These are phyloP conservation scores for Alternaria ethzedia DNA, from an alignment of 2,329 filamentous ascomycete species.

Conservation along the genomic window DNA sequence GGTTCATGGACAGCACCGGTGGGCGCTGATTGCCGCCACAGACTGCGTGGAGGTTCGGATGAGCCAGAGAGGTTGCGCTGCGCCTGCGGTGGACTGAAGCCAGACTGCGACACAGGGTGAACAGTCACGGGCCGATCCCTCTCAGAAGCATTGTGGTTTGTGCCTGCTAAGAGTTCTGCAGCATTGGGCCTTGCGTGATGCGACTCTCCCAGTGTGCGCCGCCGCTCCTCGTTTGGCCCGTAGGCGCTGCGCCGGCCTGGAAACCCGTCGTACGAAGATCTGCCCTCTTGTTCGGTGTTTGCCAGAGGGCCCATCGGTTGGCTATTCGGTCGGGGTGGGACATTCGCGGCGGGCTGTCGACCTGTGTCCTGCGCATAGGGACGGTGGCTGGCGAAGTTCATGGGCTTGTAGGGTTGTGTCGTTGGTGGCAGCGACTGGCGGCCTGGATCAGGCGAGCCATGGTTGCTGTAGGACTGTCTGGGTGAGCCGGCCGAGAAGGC, in stretches of 20 bases:
- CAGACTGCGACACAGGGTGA: slow-evolving; percentile 48
- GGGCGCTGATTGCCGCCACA: slow-evolving; percentile 41
- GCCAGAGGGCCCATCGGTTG: slow-evolving; percentile 44
- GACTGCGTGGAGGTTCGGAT: slow-evolving; percentile 30
- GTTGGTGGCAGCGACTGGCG: slow-evolving; percentile 41
- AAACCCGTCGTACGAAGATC: slow-evolving; percentile 29
- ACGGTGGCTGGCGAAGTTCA: slow-evolving; percentile 38
- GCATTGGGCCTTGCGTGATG: slow-evolving; percentile 43
- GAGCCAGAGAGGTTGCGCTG: slow-evolving; percentile 24
- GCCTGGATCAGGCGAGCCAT: slow-evolving; percentile 44
- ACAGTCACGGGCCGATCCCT: slow-evolving; percentile 48
- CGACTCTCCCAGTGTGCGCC: slow-evolving; percentile 45
- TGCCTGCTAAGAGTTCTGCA: slow-evolving; percentile 39
- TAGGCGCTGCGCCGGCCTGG: slow-evolving; percentile 35
- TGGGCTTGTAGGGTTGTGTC: slow-evolving; percentile 43
- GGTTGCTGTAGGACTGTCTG: slow-evolving; percentile 40
- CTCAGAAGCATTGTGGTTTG: slow-evolving; percentile 25
- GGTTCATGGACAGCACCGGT: slow-evolving; percentile 34
- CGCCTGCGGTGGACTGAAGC: slow-evolving; percentile 46
- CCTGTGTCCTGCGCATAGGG: slow-evolving; percentile 40
- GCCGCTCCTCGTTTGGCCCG: slow-evolving; percentile 41
- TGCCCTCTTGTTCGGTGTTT: slow-evolving; percentile 30
- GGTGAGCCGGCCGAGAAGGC: slow-evolving; percentile 41
- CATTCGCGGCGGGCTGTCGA: slow-evolving; percentile 29
- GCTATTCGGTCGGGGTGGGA: slow-evolving; percentile 50